phyloP scores from a whole-genome alignment of 805 yeast genomes.

The Cyberlindnera samutprakarnensis region DNA sequence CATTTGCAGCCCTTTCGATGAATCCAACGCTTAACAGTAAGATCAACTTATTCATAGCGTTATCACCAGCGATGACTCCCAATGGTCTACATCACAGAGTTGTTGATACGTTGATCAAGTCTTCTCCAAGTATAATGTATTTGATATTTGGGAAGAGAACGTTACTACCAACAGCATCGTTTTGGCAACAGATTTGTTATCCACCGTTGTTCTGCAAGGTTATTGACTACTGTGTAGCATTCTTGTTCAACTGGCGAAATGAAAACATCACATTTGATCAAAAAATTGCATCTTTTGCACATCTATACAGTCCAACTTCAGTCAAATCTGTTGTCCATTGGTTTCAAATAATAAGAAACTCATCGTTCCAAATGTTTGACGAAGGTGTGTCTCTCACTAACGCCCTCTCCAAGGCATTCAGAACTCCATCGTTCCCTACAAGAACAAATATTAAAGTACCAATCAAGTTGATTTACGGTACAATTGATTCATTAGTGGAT shows the following conservation, averaged over 20 bases:
- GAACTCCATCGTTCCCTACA: conserved; percentile 44
- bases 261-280: conserved; percentile 63
- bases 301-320: conserved; percentile 83
- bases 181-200: conserved; percentile 74
- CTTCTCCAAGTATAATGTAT: conserved; percentile 71
- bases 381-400: conserved; percentile 41
- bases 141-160: conserved; percentile 68
- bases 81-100: conserved; percentile 71
- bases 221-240: conserved; percentile 61
- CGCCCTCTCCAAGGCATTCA: conserved; percentile 28
- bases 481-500: conserved; percentile 77
- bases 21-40: conserved; percentile 55
- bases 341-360: conserved; percentile 81
- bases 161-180: conserved; percentile 61
- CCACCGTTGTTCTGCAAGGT: conserved; percentile 67
- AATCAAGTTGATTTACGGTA: conserved; percentile 73
- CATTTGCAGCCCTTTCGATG: conserved; percentile 75
- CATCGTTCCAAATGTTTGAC: conserved; percentile 84
- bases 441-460: conserved; percentile 61
- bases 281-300: conserved; percentile 75
- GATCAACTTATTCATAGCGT: conserved; percentile 58
- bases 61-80: conserved; percentile 94
- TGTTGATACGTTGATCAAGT: conserved; percentile 65
- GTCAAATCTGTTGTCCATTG: conserved; percentile 94
- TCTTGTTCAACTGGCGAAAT: conserved; percentile 77